A percentile compares a stretch with the other conserved stretches of the same genome.
Conservation (phyloP, 345 rosid species). For the Syzygium oleosum region DNA sequence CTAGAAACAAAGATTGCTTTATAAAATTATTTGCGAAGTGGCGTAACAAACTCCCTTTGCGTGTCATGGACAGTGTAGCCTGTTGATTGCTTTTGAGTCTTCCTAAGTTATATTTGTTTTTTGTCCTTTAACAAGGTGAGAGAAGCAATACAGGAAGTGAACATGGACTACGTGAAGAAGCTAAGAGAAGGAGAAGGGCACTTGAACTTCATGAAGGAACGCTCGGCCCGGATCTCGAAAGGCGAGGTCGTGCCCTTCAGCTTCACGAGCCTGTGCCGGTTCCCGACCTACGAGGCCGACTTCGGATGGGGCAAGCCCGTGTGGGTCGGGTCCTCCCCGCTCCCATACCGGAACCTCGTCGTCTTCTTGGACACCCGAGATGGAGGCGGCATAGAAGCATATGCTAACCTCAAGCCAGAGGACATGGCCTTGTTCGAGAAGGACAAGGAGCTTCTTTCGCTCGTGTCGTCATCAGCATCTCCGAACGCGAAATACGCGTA, state of each 20-base stretch:
- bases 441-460: slow-evolving; percentile 6
- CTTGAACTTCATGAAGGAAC: slow-evolving; percentile 3
- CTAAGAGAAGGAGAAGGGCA: not conserved
- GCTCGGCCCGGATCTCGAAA: not conserved
- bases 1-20: not conserved
- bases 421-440: slow-evolving; percentile 11
- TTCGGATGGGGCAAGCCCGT: slow-evolving; percentile 37
- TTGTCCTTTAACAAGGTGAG: not conserved
- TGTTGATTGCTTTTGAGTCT: not conserved
- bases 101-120: not conserved
- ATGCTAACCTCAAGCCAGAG: slow-evolving; percentile 15
- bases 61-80: no score
- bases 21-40: no score
- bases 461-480: not conserved
- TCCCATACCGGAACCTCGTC: slow-evolving; percentile 3
- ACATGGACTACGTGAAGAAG: slow-evolving; percentile 2
- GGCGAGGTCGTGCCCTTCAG: slow-evolving; percentile 5
- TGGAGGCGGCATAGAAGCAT: slow-evolving; percentile 23
- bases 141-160: slow-evolving; percentile 1
- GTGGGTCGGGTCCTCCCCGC: slow-evolving; percentile 13
- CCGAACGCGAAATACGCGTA: not conserved
- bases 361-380: slow-evolving; percentile 7
- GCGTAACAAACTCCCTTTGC: no score
- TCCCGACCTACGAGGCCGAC: slow-evolving; percentile 17
- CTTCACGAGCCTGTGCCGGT: slow-evolving; percentile 28